phyloP scores from a whole-genome alignment of 2,329 filamentous ascomycete species.

The Xylariaceae sp. region DNA sequence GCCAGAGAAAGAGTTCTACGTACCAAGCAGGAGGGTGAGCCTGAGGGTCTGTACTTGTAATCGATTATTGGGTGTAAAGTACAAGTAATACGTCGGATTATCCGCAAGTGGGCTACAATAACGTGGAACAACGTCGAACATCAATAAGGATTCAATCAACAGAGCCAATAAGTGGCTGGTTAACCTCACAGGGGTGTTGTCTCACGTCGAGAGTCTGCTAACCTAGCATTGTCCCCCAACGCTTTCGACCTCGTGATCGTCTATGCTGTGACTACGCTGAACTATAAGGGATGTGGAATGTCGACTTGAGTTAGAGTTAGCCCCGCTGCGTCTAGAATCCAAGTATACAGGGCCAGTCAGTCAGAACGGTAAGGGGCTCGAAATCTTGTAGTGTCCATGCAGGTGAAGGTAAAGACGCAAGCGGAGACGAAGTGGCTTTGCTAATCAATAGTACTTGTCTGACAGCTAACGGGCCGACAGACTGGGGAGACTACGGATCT shows the following conservation, averaged over 20 bases:
- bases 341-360: background rate
- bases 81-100: conserved; percentile 1
- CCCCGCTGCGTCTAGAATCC: background rate
- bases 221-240: background rate
- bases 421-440: background rate
- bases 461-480: background rate
- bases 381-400: background rate
- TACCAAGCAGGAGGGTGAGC: conserved; percentile 98
- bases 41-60: conserved; percentile 97
- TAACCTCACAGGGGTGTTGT: background rate
- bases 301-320: background rate
- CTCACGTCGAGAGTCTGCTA: background rate
- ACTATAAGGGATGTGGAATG: background rate
- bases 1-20: conserved; percentile 92
- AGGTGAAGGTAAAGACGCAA: background rate
- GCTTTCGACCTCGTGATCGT: background rate
- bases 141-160: background rate
- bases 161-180: background rate
- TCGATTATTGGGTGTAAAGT: conserved; percentile 9
- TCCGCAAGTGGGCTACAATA: too few relatives aligned
- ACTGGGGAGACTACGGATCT: background rate
- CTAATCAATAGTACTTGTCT: background rate
- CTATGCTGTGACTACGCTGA: background rate
- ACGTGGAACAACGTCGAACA: too few relatives aligned
- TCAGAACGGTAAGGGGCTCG: background rate